Evolutionary conservation across 1,284 basidiomycete genomes (phyloP).

Genomic region (Heliocybe sulcata): DNA sequence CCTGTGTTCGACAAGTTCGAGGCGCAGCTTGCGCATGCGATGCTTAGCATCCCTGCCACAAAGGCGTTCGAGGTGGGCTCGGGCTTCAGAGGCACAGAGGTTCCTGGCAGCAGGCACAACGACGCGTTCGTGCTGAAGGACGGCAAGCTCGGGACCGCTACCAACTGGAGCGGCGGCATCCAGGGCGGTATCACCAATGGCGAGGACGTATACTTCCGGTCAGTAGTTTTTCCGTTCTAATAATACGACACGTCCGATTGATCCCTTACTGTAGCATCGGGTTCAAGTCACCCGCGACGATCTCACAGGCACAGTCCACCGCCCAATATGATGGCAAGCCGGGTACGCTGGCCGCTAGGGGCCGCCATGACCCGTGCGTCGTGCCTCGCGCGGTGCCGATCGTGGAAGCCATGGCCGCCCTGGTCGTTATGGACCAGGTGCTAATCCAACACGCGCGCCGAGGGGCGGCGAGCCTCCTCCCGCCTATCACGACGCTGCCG

Average conservation of each 20-base stretch:
- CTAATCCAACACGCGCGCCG: constrained; percentile 82
- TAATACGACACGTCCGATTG: neutral
- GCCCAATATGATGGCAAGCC: constrained; percentile 89
- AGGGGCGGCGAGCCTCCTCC: constrained; percentile 58
- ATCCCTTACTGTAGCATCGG: constrained; percentile 56
- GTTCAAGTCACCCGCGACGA: constrained; percentile 99
- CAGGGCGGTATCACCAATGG: constrained; percentile 99
- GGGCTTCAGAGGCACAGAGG: constrained; percentile 94
- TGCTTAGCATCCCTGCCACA: constrained; percentile 98
- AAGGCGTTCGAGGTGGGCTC: constrained; percentile 99
- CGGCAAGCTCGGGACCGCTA: constrained; percentile 75
- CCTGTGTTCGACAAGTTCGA: constrained; percentile 99
- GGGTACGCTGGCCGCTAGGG: constrained; percentile 85
- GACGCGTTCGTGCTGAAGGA: constrained; percentile 75
- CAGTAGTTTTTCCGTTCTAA: constrained; percentile 15
- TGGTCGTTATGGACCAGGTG: constrained; percentile 92
- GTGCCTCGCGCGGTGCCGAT: constrained; percentile 97
- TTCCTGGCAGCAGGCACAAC: constrained; percentile 92
- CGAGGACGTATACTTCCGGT: constrained; percentile 97
- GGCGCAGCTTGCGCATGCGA: constrained; percentile 93
- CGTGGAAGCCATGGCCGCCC: constrained; percentile 95
- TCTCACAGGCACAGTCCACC: constrained; percentile 88
- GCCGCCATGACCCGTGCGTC: constrained; percentile 96
- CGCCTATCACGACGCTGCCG: constrained; percentile 78
- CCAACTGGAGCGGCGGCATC: constrained; percentile 97